Percentiles rank a stretch among this genome's conserved stretches.
Conservation (phyloP, 164 flowering plant genomes). For the Euptelea pleiosperma region DNA sequence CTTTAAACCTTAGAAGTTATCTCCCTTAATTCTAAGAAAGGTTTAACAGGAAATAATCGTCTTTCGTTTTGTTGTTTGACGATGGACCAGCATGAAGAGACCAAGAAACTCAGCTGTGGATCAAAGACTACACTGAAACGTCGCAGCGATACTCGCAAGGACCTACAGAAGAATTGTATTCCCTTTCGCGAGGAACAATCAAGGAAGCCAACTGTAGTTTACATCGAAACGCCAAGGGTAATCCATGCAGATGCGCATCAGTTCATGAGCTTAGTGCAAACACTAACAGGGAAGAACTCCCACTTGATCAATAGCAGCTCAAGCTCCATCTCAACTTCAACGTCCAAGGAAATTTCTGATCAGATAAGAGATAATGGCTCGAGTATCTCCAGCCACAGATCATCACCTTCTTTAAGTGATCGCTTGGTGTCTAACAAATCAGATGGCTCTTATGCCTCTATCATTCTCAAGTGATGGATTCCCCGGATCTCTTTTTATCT, state of each 20-base stretch:
- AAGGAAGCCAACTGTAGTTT: constrained; percentile 12
- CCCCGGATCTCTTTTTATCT: too few species aligned
- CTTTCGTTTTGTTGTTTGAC: too few species aligned
- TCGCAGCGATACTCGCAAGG: background rate
- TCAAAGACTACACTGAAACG: too few species aligned
- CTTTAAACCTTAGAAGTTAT: too few species aligned
- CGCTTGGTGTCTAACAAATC: too few species aligned
- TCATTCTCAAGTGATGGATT: too few species aligned
- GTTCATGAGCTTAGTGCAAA: constrained; percentile 20
- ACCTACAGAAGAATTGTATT: background rate
- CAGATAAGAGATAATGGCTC: too few species aligned
- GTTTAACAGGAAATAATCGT: too few species aligned
- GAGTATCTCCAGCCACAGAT: background rate
- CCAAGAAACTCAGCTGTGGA: too few species aligned
- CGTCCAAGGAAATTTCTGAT: background rate
- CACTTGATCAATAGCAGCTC: background rate
- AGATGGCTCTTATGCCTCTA: too few species aligned
- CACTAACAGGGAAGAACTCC: constrained; percentile 17
- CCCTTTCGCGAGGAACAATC: background rate
- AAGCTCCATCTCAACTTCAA: background rate
- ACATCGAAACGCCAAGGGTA: constrained; percentile 15
- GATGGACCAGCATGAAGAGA: too few species aligned
- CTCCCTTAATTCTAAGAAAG: too few species aligned
- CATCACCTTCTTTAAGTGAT: constrained; percentile 3
- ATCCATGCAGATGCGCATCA: constrained; percentile 14